These are phyloP conservation scores for Rhodotorula paludigena DNA, from an alignment of 768 basidiomycete genomes.

Conservation along the genomic window DNA sequence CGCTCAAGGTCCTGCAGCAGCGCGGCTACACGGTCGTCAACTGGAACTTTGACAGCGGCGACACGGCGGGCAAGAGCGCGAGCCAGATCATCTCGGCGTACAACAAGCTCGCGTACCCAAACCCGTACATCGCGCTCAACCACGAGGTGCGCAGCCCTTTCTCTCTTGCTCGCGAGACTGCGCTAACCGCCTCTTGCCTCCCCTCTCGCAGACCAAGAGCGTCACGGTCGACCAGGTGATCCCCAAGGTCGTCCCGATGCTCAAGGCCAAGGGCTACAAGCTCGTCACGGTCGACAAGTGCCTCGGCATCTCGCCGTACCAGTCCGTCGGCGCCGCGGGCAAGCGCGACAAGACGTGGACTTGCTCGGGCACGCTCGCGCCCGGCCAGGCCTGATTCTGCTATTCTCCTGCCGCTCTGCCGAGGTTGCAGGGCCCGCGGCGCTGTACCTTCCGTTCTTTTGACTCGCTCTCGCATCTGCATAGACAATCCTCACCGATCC, in stretches of 20 bases:
- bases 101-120: conserved; percentile 29
- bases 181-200: background rate
- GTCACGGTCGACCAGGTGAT: conserved; percentile 25
- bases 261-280: conserved; percentile 33
- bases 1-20: conserved; percentile 22
- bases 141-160: conserved; percentile 24
- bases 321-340: conserved; percentile 18
- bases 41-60: conserved; percentile 40
- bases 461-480: too few species aligned
- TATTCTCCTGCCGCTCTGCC: too few species aligned
- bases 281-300: conserved; percentile 39
- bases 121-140: conserved; percentile 38
- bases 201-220: conserved; percentile 13
- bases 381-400: background rate
- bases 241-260: conserved; percentile 23
- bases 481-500: too few species aligned
- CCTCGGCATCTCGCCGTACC: conserved; percentile 36
- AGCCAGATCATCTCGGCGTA: conserved; percentile 27
- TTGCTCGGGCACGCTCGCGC: conserved; percentile 8
- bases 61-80: conserved; percentile 19
- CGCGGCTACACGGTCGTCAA: conserved; percentile 38
- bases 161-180: background rate
- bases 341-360: conserved; percentile 36
- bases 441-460: too few species aligned
- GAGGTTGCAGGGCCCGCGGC: too few species aligned